Base-by-base conservation (phyloP, 306 rosid genomes). In the Sphenostylis stenocarpa region DNA sequence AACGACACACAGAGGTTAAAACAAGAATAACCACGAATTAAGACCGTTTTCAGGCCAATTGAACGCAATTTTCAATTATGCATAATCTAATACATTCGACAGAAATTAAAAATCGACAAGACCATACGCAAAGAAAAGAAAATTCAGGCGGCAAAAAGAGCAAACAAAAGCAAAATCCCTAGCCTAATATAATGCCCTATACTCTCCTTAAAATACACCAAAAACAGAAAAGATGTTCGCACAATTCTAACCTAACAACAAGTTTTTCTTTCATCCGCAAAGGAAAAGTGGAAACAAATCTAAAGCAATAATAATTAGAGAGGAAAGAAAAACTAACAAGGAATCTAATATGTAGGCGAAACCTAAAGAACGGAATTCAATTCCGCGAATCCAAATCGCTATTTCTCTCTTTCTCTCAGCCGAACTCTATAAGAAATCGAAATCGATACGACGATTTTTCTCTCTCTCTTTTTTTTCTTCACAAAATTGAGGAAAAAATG, bases 1-100 rank as follows among this genome's bases (percentile, higher is more conserved):
- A 82, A 75, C 38, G 6, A 41, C 3, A 70, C 17, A 66, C 16
- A 55, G 70, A 67, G 15, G 65, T 85, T 6, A 77, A 68, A 55
- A 64, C 36, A 23, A 8, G 44, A 67, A 67, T 23, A 36, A 80
- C 5, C 15, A 53, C 24, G 67, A 60, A 63, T 24, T 38, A 60
- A 63, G 1, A 33, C 76, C 49, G 38, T 33, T 3, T 1, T 11
- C 47, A 55, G 28, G 53, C 24, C 47, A 75, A 76, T 39, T 31
- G 3, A 67, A 61, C 11, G 34, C 33, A 65, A 20, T 5, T 45
- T 21, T 24, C 58, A 66, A 24, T 58, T 4, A 65, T 33, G 17
- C 53, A 67, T 57, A 48, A 16, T 71, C 14, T 13, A 23, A 47
- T 72, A 69, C 6, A 72, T 39, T 23, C n/a, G 14, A 13, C 19